These are phyloP conservation scores for Pseudoturritis turrita DNA, from an alignment of 345 rosid species.

Conservation along the genomic window DNA sequence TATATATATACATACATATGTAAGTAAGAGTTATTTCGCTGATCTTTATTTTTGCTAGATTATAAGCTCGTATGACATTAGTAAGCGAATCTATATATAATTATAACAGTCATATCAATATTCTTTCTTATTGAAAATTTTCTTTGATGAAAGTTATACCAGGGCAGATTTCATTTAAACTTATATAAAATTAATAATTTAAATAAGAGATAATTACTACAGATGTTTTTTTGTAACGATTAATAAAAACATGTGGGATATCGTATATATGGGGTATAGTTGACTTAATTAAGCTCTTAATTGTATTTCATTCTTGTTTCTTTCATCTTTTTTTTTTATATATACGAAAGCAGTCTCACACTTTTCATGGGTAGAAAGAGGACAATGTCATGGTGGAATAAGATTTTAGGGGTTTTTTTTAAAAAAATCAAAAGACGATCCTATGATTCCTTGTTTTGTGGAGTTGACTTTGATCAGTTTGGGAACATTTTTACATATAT, in stretches of 20 bases:
- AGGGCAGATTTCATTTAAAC: neutral
- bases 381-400: neutral
- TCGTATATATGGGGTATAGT: neutral
- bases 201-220: neutral
- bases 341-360: neutral
- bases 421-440: neutral
- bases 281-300: constrained; percentile 1
- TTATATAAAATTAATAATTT: too few species aligned
- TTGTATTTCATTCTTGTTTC: neutral
- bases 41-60: neutral
- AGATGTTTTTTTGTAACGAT: neutral
- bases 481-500: neutral
- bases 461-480: constrained; percentile 22
- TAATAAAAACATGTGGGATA: neutral
- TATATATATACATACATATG: neutral
- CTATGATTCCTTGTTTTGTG: constrained; percentile 19
- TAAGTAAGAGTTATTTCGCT: neutral
- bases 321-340: neutral
- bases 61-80: neutral
- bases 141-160: neutral
- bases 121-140: neutral
- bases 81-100: neutral
- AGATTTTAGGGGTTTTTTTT: neutral
- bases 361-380: neutral
- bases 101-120: neutral